Conservation (phyloP, 2,329 filamentous ascomycete genomes). For the Colletotrichum sp. region DNA sequence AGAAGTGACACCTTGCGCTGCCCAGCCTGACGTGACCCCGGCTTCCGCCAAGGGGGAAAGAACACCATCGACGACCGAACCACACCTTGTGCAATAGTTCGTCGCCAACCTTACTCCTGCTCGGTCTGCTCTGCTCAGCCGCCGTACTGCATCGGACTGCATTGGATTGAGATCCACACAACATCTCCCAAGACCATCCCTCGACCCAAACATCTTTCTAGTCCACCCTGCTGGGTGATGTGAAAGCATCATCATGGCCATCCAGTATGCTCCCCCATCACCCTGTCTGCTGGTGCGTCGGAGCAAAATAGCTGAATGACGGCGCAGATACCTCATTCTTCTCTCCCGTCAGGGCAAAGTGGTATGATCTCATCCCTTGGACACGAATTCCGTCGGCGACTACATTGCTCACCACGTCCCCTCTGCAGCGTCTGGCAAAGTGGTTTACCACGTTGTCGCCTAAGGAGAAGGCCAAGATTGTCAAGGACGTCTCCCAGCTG, state of each 20-base stretch:
- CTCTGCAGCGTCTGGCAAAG: conserved; percentile 87
- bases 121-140: background rate
- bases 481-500: conserved; percentile 98
- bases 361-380: conserved; percentile 61
- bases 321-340: conserved; percentile 88
- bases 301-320: conserved; percentile 15
- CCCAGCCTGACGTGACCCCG: conserved; percentile 4
- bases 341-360: conserved; percentile 99
- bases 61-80: background rate
- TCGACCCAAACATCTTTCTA: conserved; percentile 16
- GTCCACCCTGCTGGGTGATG: conserved; percentile 17
- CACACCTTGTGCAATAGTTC: conserved; percentile 6
- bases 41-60: background rate
- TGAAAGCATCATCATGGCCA: conserved; percentile 41
- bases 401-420: background rate
- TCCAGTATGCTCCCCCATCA: conserved; percentile 40
- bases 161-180: conserved; percentile 10
- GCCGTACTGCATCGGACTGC: background rate
- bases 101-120: conserved; percentile 26
- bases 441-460: conserved; percentile 99
- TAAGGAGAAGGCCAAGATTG: conserved; percentile 99
- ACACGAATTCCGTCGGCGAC: background rate
- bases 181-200: background rate
- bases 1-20: conserved; percentile 11
- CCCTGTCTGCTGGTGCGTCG: background rate